Percentiles rank a stretch among this genome's conserved stretches.
These are phyloP conservation scores for Solanum ossicruentum DNA, from an alignment of 257 asterid genomes.

Conservation along the genomic window DNA sequence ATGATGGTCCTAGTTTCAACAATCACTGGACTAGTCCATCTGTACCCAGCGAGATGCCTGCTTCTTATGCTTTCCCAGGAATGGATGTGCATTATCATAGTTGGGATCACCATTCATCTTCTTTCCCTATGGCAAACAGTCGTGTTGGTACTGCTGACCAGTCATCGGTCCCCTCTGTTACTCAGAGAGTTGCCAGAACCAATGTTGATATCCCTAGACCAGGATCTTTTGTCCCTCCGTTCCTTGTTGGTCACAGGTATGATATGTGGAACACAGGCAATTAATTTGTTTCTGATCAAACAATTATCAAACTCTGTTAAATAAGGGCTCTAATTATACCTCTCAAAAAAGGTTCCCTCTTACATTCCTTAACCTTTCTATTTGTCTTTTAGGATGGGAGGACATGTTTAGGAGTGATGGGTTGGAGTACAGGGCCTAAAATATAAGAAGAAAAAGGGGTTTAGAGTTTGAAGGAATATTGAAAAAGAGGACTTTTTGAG, in stretches of 20 bases:
- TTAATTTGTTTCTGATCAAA: not conserved
- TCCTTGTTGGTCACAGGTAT: constrained; percentile 62
- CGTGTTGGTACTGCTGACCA: constrained; percentile 57
- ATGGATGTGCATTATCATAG: constrained; percentile 45
- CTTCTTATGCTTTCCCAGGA: constrained; percentile 58
- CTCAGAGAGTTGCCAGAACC: constrained; percentile 50
- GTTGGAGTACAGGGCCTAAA: not conserved
- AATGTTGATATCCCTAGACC: constrained; percentile 54
- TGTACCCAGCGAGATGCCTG: constrained; percentile 44
- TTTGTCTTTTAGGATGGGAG: not conserved
- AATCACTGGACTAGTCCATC: constrained; percentile 69
- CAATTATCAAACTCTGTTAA: not conserved
- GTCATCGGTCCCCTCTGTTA: constrained; percentile 35
- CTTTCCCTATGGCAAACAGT: constrained; percentile 35
- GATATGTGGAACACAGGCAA: constrained; percentile 1
- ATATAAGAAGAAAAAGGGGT: not conserved
- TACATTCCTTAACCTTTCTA: not conserved
- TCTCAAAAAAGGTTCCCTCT: not conserved
- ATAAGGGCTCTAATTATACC: not conserved
- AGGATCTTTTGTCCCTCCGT: constrained; percentile 63
- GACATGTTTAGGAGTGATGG: not conserved
- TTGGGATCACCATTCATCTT: constrained; percentile 60
- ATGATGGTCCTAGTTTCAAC: constrained; percentile 56
- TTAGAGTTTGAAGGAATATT: not conserved
- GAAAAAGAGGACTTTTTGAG: not conserved